Conservation (phyloP, 129 eudicot species). For the Calendula officinalis region DNA sequence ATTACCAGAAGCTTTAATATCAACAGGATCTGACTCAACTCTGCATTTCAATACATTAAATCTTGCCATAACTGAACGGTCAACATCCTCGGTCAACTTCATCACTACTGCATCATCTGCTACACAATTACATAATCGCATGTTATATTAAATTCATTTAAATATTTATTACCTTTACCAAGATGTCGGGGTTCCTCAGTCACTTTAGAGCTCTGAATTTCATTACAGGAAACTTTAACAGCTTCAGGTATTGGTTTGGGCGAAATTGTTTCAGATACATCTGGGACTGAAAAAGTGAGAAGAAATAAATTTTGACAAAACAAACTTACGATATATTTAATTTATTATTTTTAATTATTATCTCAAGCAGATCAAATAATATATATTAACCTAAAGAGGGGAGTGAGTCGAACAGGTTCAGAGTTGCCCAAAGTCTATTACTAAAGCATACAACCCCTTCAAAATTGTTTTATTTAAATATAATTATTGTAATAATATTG, state of each 20-base stretch:
- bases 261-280: no score
- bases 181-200: no score
- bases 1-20: no score
- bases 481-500: no score
- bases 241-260: no score
- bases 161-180: constrained; percentile 13
- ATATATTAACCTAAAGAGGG: no score
- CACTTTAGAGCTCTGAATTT: constrained; percentile 20
- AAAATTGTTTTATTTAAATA: no score
- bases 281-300: constrained; percentile 40
- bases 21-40: constrained; percentile 18
- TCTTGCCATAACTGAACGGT: constrained; percentile 63
- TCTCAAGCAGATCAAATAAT: no score
- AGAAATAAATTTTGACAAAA: constrained; percentile 42
- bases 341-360: no score
- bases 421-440: no score
- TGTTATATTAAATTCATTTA: constrained; percentile 2
- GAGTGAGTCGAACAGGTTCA: no score
- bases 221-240: constrained; percentile 3
- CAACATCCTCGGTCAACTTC: constrained; percentile 30
- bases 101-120: constrained; percentile 13
- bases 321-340: not conserved
- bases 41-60: constrained; percentile 46
- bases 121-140: constrained; percentile 20
- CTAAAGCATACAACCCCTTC: no score